phyloP scores from a whole-genome alignment of 2,329 filamentous ascomycete species.

The Pseudogymnoascus sp. region DNA sequence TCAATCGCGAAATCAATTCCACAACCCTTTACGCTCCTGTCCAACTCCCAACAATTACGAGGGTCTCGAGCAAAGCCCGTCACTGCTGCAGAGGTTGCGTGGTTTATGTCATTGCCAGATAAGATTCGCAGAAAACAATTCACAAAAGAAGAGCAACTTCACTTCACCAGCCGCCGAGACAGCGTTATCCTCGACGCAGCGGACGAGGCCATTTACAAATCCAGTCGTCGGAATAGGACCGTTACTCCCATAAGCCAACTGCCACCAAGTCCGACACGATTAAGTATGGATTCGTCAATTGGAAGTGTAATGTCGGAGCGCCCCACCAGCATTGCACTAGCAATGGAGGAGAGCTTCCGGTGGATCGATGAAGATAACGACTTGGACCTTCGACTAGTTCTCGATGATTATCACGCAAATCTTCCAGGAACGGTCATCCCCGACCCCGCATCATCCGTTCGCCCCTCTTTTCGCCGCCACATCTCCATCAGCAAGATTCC shows the following conservation, averaged over 20 bases:
- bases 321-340: constrained; percentile 22
- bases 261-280: constrained; percentile 24
- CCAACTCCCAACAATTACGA: constrained; percentile 18
- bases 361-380: constrained; percentile 69
- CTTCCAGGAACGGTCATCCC: constrained; percentile 45
- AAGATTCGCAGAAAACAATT: constrained; percentile 66
- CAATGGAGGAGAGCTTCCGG: constrained; percentile 57
- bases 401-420: constrained; percentile 65
- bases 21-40: not conserved
- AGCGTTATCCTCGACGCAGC: constrained; percentile 48
- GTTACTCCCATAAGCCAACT: constrained; percentile 25
- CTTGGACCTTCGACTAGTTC: constrained; percentile 55
- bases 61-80: constrained; percentile 27
- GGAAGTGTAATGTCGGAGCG: constrained; percentile 12
- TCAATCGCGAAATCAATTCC: not conserved
- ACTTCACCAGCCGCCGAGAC: constrained; percentile 47
- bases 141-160: constrained; percentile 60
- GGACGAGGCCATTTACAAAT: constrained; percentile 48
- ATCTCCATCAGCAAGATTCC: constrained; percentile 63
- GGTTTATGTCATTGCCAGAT: constrained; percentile 63
- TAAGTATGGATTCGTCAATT: constrained; percentile 15
- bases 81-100: constrained; percentile 52
- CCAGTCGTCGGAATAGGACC: constrained; percentile 32
- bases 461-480: constrained; percentile 60
- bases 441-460: constrained; percentile 37